Evolutionary conservation across 1,284 basidiomycete species (phyloP).

Genomic region (Violaceomyces palustris): DNA sequence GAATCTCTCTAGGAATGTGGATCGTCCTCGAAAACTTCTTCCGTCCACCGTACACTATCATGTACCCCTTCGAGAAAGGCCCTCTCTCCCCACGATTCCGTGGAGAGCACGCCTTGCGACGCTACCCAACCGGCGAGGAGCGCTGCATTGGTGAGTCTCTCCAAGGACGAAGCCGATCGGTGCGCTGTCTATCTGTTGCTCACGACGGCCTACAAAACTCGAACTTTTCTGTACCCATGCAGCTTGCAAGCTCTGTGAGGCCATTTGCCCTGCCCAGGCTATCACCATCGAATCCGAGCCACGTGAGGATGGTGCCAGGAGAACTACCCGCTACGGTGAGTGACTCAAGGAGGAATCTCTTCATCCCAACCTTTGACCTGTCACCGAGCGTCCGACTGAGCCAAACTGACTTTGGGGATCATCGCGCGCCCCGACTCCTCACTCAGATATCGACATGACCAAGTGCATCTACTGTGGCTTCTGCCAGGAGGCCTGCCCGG

Average conservation of each 20-base stretch:
- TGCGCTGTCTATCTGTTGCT: too few species aligned
- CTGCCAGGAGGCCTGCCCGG: slow-evolving; percentile 83
- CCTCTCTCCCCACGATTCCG: slow-evolving; percentile 95
- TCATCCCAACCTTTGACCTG: neutral
- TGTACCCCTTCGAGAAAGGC: slow-evolving; percentile 74
- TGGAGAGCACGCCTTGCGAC: slow-evolving; percentile 94
- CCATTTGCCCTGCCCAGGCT: slow-evolving; percentile 97
- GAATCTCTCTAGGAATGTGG: slow-evolving; percentile 99
- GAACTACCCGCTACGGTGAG: slow-evolving; percentile 90
- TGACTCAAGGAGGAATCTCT: slow-evolving; percentile 5
- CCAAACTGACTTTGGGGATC: neutral
- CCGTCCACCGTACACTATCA: slow-evolving; percentile 96
- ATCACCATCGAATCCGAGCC: slow-evolving; percentile 99
- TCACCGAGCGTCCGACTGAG: neutral
- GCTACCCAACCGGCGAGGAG: slow-evolving; percentile 98
- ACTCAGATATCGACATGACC: slow-evolving; percentile 88
- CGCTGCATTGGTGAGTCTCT: slow-evolving; percentile 68
- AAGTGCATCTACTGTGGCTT: slow-evolving; percentile 56
- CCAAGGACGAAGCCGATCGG: too few species aligned
- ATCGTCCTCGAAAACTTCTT: slow-evolving; percentile 98
- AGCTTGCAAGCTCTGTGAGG: slow-evolving; percentile 98
- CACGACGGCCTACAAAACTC: too few species aligned
- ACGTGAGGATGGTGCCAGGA: slow-evolving; percentile 86
- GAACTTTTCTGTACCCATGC: neutral
- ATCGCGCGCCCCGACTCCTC: too few species aligned